Conservation (phyloP, 169 alveolate genomes). For the Plasmodium gonderi region DNA sequence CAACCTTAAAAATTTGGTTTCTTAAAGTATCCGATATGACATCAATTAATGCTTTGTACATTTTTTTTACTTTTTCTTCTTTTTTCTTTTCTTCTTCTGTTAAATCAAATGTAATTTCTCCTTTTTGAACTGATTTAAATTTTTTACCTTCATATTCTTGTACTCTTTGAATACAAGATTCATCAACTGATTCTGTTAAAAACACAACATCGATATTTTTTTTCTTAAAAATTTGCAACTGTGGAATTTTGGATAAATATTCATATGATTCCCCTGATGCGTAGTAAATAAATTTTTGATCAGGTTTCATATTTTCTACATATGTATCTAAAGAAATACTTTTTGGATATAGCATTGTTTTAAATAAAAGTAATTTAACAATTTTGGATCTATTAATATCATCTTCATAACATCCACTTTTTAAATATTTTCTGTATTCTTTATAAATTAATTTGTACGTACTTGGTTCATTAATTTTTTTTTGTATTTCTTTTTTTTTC, state of each 20-base stretch:
- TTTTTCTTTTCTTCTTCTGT: conserved; percentile 83
- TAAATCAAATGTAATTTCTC: conserved; percentile 86
- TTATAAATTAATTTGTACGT: conserved; percentile 90
- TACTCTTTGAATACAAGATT: conserved; percentile 91
- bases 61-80: conserved; percentile 81
- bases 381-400: conserved; percentile 94
- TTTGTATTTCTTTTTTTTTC: conserved; percentile 84
- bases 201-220: conserved; percentile 95
- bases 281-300: conserved; percentile 94
- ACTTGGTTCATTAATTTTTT: conserved; percentile 85
- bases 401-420: conserved; percentile 97
- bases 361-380: conserved; percentile 92
- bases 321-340: conserved; percentile 91
- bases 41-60: conserved; percentile 86
- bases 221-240: conserved; percentile 92
- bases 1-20: conserved; percentile 84
- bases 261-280: conserved; percentile 91
- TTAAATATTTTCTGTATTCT: conserved; percentile 92
- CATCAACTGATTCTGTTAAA: conserved; percentile 96
- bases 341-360: conserved; percentile 89
- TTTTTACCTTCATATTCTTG: conserved; percentile 90
- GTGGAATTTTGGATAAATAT: conserved; percentile 90
- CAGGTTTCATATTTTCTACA: conserved; percentile 93
- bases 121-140: conserved; percentile 88
- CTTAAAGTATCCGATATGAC: conserved; percentile 82